Percentiles rank a stretch among this genome's conserved stretches.
Evolutionary conservation across 768 basidiomycete genomes (phyloP).

Genomic region (Lepiota venenata): DNA sequence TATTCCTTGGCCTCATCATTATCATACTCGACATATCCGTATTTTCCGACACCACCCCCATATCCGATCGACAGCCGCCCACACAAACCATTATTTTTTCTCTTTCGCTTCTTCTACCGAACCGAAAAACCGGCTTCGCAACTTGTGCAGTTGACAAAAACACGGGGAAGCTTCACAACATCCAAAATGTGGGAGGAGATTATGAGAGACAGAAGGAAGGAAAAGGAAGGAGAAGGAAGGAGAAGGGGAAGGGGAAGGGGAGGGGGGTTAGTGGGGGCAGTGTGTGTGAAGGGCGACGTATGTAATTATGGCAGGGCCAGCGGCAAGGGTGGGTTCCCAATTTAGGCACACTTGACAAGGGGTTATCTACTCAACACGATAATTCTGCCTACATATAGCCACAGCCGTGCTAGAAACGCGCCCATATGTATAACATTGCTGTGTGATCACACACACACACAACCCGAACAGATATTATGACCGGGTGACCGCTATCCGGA

Average conservation of each 20-base stretch:
- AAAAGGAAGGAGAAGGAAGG: neutral
- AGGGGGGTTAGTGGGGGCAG: constrained; percentile 4
- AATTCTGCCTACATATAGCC: too few species aligned
- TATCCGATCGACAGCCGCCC: neutral
- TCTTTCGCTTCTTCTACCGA: too few species aligned
- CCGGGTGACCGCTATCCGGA: too few species aligned
- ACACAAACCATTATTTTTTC: constrained; percentile 3
- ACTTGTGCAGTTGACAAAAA: constrained; percentile 1
- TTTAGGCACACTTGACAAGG: constrained; percentile 2
- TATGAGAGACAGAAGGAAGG: neutral
- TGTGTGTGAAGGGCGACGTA: constrained; percentile 9
- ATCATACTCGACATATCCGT: neutral
- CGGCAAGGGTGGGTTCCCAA: neutral
- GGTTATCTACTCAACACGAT: too few species aligned
- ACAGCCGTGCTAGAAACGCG: too few species aligned
- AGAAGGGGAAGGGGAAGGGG: neutral
- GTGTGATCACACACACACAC: too few species aligned
- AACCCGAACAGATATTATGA: too few species aligned
- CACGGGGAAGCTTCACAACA: constrained; percentile 6
- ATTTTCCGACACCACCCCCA: neutral
- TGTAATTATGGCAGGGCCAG: constrained; percentile 8
- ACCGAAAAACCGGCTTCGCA: constrained; percentile 4
- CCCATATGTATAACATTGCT: too few species aligned
- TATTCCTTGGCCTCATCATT: neutral
- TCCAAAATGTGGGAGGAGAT: constrained; percentile 4